Evolutionary conservation across 2,329 filamentous ascomycete species (phyloP).

Genomic region (Thermomyces lanuginosus): DNA sequence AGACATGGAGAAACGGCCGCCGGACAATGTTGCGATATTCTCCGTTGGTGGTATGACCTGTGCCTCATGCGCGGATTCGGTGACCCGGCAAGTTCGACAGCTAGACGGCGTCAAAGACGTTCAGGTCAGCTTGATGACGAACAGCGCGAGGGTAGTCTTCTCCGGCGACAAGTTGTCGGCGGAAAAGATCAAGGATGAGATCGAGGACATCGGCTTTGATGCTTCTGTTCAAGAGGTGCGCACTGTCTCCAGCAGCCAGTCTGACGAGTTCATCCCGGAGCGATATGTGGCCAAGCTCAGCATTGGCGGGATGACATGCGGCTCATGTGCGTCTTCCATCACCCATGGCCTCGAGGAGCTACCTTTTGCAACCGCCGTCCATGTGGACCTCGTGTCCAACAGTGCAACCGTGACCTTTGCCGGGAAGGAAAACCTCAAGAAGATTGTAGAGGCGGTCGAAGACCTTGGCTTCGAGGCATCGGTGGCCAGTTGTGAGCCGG

Average conservation of each 20-base stretch:
- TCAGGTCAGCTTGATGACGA: slow-evolving; percentile 48
- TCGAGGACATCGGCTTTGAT: slow-evolving; percentile 36
- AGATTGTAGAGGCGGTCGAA: slow-evolving; percentile 35
- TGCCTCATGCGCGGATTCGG: slow-evolving; percentile 48
- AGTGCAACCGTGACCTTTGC: slow-evolving; percentile 34
- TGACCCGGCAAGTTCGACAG: slow-evolving; percentile 44
- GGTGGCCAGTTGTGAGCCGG: slow-evolving; percentile 31
- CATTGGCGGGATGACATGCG: slow-evolving; percentile 43
- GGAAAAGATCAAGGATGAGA: slow-evolving; percentile 30
- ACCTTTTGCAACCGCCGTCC: slow-evolving; percentile 30
- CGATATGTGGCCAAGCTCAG: slow-evolving; percentile 31
- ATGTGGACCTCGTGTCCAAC: slow-evolving; percentile 37
- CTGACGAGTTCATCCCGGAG: slow-evolving; percentile 2
- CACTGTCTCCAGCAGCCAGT: slow-evolving; percentile 4
- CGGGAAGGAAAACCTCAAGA: slow-evolving; percentile 29
- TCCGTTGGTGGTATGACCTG: slow-evolving; percentile 60
- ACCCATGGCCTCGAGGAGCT: slow-evolving; percentile 31
- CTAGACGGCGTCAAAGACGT: slow-evolving; percentile 42
- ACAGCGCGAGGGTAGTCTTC: slow-evolving; percentile 49
- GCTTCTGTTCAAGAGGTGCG: slow-evolving; percentile 24
- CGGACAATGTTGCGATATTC: slow-evolving; percentile 15
- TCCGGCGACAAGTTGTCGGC: slow-evolving; percentile 31
- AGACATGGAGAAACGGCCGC: neutral
- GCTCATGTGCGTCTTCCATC: slow-evolving; percentile 37
- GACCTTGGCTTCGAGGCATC: slow-evolving; percentile 50